Conservation (phyloP, 2,329 filamentous ascomycete species). For the Diaporthe helianthi region DNA sequence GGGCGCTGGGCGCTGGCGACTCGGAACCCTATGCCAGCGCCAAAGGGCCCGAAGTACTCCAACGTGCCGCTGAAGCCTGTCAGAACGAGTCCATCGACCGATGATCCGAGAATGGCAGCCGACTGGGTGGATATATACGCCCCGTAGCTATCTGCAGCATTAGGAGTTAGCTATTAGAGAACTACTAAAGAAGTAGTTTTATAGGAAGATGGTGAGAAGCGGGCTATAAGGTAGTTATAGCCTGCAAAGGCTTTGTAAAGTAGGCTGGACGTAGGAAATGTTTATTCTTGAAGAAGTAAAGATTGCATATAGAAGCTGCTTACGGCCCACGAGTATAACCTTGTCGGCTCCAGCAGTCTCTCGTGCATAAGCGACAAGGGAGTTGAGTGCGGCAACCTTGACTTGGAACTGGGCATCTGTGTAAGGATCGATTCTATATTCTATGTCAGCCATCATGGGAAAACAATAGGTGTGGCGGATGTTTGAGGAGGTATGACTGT, state of each 20-base stretch:
- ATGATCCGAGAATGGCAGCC: slow-evolving; percentile 32
- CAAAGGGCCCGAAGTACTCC: slow-evolving; percentile 40
- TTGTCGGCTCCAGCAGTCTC: slow-evolving; percentile 37
- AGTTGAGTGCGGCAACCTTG: slow-evolving; percentile 41
- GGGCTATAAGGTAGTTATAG: no score
- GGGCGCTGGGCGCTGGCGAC: slow-evolving; percentile 39
- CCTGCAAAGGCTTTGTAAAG: no score
- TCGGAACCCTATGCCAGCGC: slow-evolving; percentile 41
- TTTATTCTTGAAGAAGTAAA: no score
- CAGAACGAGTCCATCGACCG: slow-evolving; percentile 36
- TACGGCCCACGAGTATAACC: slow-evolving; percentile 42
- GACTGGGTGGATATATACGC: slow-evolving; percentile 41
- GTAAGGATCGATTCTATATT: slow-evolving; percentile 37
- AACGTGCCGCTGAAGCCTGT: slow-evolving; percentile 41
- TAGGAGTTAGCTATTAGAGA: no score
- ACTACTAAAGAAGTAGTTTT: no score
- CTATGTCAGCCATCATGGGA: neutral
- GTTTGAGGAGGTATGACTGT: neutral
- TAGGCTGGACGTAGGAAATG: no score
- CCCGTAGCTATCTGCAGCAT: slow-evolving; percentile 45
- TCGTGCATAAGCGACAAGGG: slow-evolving; percentile 40
- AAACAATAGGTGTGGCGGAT: neutral
- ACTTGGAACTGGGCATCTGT: slow-evolving; percentile 44
- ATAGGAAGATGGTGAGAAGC: no score
- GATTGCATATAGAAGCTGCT: no score